Percentiles rank a stretch among this genome's conserved stretches.
Conservation (phyloP, 129 eudicot genomes). For the Ambrosia trifida region DNA sequence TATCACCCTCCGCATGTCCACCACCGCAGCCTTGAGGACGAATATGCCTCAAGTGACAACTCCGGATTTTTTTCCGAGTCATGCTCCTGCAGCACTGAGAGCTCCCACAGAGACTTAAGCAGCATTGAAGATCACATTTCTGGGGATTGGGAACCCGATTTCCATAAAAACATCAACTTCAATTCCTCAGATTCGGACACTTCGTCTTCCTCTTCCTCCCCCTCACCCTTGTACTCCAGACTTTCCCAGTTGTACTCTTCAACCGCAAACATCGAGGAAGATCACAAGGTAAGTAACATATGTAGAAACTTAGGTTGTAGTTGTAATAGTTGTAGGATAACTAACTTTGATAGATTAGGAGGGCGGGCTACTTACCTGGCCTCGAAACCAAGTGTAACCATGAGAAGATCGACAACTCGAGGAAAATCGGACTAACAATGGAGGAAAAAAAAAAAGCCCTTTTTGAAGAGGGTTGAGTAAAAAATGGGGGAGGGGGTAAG, state of each 20-base stretch:
- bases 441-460: neutral
- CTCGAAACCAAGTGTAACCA: slow-evolving; percentile 37
- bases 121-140: slow-evolving; percentile 52
- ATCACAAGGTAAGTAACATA: slow-evolving; percentile 25
- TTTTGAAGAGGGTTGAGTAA: slow-evolving; percentile 23
- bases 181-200: slow-evolving; percentile 73
- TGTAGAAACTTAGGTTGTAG: slow-evolving; percentile 57
- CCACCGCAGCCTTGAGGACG: slow-evolving; percentile 44
- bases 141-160: slow-evolving; percentile 34
- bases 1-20: slow-evolving; percentile 18
- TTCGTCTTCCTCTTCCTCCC: slow-evolving; percentile 60
- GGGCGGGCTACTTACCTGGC: slow-evolving; percentile 32
- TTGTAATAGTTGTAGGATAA: slow-evolving; percentile 48
- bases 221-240: slow-evolving; percentile 58
- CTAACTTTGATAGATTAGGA: slow-evolving; percentile 54
- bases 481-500: slow-evolving; percentile 32
- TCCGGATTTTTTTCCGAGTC: slow-evolving; percentile 67
- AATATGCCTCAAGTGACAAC: slow-evolving; percentile 57
- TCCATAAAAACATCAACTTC: slow-evolving; percentile 38
- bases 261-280: slow-evolving; percentile 4
- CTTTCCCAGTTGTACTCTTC: slow-evolving; percentile 41
- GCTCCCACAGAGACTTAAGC: slow-evolving; percentile 47
- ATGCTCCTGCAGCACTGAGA: slow-evolving; percentile 63
- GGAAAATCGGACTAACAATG: slow-evolving; percentile 28
- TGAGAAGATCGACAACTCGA: slow-evolving; percentile 39